phyloP scores from a whole-genome alignment of 2,329 filamentous ascomycete genomes.

The Gliomastix tumulicola region DNA sequence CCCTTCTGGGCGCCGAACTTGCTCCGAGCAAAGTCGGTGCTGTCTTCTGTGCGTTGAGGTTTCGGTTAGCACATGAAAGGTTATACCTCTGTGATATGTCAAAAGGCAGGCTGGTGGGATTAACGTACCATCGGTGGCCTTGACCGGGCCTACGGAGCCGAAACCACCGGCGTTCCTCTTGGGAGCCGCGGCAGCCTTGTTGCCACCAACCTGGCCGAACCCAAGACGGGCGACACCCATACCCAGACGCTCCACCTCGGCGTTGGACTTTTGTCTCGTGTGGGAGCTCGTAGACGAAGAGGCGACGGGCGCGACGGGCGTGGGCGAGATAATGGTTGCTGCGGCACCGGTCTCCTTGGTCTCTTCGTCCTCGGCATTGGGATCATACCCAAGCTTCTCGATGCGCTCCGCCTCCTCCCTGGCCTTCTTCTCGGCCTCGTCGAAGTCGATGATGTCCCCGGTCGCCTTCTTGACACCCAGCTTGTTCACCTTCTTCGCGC shows the following conservation, averaged over 20 bases:
- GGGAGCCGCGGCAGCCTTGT: slow-evolving; percentile 41
- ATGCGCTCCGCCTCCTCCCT: slow-evolving; percentile 96
- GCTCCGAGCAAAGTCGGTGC: slow-evolving; percentile 72
- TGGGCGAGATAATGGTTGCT: slow-evolving; percentile 62
- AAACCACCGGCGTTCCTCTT: slow-evolving; percentile 81
- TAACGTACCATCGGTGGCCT: slow-evolving; percentile 55
- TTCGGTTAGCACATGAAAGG: no score
- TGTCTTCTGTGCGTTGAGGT: no score
- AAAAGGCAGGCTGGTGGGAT: no score
- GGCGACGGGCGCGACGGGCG: slow-evolving; percentile 61
- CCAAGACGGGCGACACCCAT: slow-evolving; percentile 83
- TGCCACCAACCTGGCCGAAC: slow-evolving; percentile 75
- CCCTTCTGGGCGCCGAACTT: slow-evolving; percentile 93
- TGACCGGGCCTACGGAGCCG: slow-evolving; percentile 73
- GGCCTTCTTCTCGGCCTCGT: slow-evolving; percentile 93
- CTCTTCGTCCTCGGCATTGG: slow-evolving; percentile 69
- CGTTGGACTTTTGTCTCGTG: slow-evolving; percentile 55
- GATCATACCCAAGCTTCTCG: slow-evolving; percentile 91
- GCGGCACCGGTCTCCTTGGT: slow-evolving; percentile 34
- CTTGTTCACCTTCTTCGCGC: slow-evolving; percentile 75
- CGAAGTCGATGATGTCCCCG: slow-evolving; percentile 81
- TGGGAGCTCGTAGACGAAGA: slow-evolving; percentile 37
- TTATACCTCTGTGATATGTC: no score
- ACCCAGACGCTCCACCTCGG: slow-evolving; percentile 81
- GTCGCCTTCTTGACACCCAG: slow-evolving; percentile 89